Evolutionary conservation across 495 filamentous ascomycete species (phyloP).

Genomic region (Neurospora tetraspora): DNA sequence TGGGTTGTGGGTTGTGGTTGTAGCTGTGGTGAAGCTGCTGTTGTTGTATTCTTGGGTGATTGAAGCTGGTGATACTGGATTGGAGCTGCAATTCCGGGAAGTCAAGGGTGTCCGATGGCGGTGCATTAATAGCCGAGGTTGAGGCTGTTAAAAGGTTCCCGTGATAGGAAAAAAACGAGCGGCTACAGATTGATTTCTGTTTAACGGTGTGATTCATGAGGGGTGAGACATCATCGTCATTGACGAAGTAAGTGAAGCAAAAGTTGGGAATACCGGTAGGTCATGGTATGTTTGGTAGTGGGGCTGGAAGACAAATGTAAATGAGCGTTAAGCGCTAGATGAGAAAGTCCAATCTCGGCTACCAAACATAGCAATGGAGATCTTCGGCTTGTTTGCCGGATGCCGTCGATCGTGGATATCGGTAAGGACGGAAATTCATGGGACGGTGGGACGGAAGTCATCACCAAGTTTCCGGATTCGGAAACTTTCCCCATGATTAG

Average conservation of each 20-base stretch:
- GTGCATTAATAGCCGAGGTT: neutral
- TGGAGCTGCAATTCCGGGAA: neutral
- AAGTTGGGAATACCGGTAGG: neutral
- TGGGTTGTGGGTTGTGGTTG: neutral
- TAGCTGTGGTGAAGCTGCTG: neutral
- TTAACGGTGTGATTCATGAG: neutral
- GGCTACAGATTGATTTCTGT: neutral
- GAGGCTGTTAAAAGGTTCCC: neutral
- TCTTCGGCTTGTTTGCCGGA: neutral
- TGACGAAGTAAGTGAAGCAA: neutral
- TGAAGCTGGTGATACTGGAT: neutral
- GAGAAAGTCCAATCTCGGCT: neutral
- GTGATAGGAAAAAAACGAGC: neutral
- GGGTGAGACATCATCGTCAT: neutral
- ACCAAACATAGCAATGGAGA: neutral
- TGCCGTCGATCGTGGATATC: neutral
- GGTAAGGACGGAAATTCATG: neutral
- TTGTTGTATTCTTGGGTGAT: neutral
- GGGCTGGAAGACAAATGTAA: neutral
- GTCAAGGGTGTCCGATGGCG: neutral
- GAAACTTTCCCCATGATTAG: neutral
- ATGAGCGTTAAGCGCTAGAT: neutral
- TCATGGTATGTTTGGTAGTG: neutral
- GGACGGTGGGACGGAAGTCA: neutral
- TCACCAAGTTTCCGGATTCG: neutral